Percentiles rank a stretch among this genome's conserved stretches.
Conservation (phyloP, 78 protist species). For the Guillardia theta region DNA sequence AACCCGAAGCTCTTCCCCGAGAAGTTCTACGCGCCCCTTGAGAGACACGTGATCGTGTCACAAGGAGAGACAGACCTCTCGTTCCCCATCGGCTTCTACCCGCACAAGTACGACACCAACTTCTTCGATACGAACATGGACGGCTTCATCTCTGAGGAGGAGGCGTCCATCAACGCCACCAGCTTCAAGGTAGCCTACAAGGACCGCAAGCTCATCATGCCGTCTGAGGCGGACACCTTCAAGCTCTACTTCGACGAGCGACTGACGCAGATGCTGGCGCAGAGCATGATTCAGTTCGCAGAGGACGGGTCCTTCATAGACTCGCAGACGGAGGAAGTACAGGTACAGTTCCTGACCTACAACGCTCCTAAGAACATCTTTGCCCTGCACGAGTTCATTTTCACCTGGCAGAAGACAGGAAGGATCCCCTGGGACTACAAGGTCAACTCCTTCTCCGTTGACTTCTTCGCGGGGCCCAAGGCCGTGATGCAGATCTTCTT, state of each 20-base stretch:
- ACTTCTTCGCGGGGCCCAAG: neutral
- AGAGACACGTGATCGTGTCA: neutral
- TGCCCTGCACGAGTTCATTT: neutral
- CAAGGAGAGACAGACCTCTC: neutral
- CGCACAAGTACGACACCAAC: neutral
- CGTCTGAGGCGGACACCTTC: neutral
- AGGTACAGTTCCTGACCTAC: neutral
- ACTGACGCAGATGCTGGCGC: neutral
- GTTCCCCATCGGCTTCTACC: slow-evolving; percentile 30
- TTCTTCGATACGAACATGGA: no score
- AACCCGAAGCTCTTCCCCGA: neutral
- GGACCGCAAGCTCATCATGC: neutral
- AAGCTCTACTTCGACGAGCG: neutral
- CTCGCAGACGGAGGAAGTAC: neutral
- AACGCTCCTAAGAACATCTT: neutral
- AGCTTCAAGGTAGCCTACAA: neutral
- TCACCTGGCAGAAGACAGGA: neutral
- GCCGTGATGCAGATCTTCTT: neutral
- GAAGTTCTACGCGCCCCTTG: neutral
- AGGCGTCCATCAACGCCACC: no score
- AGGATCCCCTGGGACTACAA: neutral
- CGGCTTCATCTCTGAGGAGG: no score
- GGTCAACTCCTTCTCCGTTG: neutral
- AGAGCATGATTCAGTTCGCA: neutral
- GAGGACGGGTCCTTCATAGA: neutral